Conservation (phyloP, 106 monocot genomes). For the Posidonia australis region DNA sequence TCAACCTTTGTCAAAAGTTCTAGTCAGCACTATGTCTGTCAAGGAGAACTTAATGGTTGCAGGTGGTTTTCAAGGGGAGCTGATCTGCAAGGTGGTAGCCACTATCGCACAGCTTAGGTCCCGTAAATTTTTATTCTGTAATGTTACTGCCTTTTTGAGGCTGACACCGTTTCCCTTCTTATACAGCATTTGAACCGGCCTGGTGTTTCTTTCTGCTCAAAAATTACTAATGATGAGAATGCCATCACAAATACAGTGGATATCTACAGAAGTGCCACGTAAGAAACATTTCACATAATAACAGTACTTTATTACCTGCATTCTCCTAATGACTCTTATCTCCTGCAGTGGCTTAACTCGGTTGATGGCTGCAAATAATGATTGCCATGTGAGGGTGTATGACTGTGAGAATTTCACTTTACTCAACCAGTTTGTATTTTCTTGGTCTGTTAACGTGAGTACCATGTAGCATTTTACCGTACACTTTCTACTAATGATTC, state of each 20-base stretch:
- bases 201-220: slow-evolving; percentile 55
- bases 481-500: background rate
- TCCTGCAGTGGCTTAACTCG: slow-evolving; percentile 41
- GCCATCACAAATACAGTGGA: slow-evolving; percentile 87
- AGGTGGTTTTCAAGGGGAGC: slow-evolving; percentile 94
- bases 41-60: slow-evolving; percentile 53
- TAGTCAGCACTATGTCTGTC: slow-evolving; percentile 67
- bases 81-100: slow-evolving; percentile 60
- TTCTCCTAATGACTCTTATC: background rate
- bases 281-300: slow-evolving; percentile 5
- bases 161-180: background rate
- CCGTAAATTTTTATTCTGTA: background rate
- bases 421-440: slow-evolving; percentile 37
- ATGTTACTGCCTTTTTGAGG: background rate
- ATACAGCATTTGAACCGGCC: slow-evolving; percentile 48
- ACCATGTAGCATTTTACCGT: background rate
- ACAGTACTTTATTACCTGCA: background rate
- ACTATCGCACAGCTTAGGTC: background rate
- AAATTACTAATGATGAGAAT: slow-evolving; percentile 55
- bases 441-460: slow-evolving; percentile 89
- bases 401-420: slow-evolving; percentile 40
- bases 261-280: slow-evolving; percentile 40
- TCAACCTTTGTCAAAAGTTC: slow-evolving; percentile 54
- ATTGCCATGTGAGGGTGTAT: slow-evolving; percentile 59
- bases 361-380: slow-evolving; percentile 69